Conservation (phyloP, 352 stramenopile species). For the Aphanomyces euteiches region DNA sequence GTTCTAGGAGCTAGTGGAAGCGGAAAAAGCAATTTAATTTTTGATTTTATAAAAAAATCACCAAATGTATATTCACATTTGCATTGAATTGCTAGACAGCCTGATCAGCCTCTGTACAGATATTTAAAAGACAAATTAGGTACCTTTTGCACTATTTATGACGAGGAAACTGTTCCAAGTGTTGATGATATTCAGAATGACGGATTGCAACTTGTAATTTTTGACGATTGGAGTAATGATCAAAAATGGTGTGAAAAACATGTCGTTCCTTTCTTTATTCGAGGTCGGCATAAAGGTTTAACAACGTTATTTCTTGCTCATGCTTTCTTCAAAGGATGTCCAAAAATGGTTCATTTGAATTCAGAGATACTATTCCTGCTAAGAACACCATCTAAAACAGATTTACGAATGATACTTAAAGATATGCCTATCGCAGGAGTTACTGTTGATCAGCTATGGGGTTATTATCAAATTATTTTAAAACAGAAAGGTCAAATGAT, state of each 20-base stretch:
- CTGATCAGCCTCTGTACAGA: slow-evolving; percentile 3
- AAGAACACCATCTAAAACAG: background rate
- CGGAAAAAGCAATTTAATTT: slow-evolving; percentile 8
- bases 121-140: slow-evolving; percentile 13
- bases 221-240: slow-evolving; percentile 4
- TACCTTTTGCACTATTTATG: slow-evolving; percentile 4
- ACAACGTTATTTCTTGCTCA: background rate
- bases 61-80: slow-evolving; percentile 15
- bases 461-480: background rate
- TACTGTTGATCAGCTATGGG: background rate
- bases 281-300: background rate
- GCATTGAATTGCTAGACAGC: background rate
- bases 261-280: slow-evolving; percentile 3
- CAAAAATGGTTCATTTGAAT: background rate
- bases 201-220: slow-evolving; percentile 6
- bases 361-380: background rate
- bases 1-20: too few species aligned
- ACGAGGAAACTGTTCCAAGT: background rate
- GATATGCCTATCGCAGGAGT: background rate
- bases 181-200: slow-evolving; percentile 1
- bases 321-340: background rate
- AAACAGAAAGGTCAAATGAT: background rate
- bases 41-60: slow-evolving; percentile 4
- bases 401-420: background rate
- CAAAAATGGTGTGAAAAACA: background rate